phyloP scores from a whole-genome alignment of 306 rosid genomes.

The Trichosanthes cucumerina region DNA sequence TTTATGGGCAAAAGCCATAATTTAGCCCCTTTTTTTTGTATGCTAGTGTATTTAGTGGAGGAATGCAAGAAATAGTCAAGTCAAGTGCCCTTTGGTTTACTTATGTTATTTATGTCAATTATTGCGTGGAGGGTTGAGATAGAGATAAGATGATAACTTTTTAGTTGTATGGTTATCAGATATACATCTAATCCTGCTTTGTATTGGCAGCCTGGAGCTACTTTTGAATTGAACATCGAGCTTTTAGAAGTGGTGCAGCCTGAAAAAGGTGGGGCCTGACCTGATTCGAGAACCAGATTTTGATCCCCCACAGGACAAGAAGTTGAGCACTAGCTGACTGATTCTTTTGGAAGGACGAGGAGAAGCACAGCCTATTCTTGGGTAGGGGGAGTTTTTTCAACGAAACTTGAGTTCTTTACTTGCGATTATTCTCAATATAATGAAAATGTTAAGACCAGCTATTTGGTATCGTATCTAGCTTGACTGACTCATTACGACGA shows the following conservation, averaged over 20 bases:
- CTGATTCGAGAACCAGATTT: not conserved
- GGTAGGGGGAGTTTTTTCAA: not conserved
- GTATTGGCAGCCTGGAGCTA: constrained; percentile 84
- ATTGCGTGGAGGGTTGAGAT: constrained; percentile 2
- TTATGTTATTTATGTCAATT: constrained; percentile 5
- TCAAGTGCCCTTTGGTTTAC: constrained; percentile 4
- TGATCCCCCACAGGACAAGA: constrained; percentile 3
- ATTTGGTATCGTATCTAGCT: not conserved
- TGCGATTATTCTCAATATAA: not conserved
- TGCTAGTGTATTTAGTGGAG: not conserved
- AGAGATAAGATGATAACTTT: constrained; percentile 10
- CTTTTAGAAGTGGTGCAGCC: constrained; percentile 51
- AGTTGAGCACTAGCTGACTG: constrained; percentile 2
- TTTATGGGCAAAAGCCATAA: not conserved
- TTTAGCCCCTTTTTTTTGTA: not conserved
- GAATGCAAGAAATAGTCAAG: not conserved
- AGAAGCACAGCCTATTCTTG: not conserved
- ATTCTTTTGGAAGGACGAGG: not conserved
- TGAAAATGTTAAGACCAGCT: not conserved
- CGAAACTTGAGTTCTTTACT: not conserved
- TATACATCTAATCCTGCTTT: constrained; percentile 15
- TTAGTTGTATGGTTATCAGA: not conserved
- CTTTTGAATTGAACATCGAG: constrained; percentile 77
- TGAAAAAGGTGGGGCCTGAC: constrained; percentile 26
- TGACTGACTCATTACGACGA: not conserved